Conservation (phyloP, 495 filamentous ascomycete genomes). For the Tuber melanosporum region DNA sequence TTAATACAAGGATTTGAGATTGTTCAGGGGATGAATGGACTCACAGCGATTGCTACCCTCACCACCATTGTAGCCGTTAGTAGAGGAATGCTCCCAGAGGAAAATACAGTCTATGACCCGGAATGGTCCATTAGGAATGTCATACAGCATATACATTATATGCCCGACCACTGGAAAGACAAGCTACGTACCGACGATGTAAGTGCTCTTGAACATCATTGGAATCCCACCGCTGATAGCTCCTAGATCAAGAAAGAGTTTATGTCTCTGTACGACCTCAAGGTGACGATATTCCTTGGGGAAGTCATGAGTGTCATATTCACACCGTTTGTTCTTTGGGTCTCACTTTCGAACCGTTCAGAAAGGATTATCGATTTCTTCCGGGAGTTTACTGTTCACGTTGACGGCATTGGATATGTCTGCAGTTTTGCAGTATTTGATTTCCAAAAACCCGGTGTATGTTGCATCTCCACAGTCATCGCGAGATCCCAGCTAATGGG, state of each 20-base stretch:
- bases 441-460: conserved; percentile 65
- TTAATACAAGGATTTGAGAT: conserved; percentile 88
- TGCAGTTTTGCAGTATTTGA: conserved; percentile 98
- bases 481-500: background rate
- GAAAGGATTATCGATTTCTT: conserved; percentile 97
- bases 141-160: conserved; percentile 84
- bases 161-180: conserved; percentile 78
- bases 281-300: conserved; percentile 82
- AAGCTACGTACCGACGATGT: conserved; percentile 84
- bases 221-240: conserved; percentile 6
- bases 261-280: conserved; percentile 76
- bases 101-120: conserved; percentile 84
- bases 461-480: background rate
- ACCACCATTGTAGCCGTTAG: conserved; percentile 69
- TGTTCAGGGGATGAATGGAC: conserved; percentile 69
- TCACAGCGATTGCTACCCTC: conserved; percentile 51
- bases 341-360: conserved; percentile 78
- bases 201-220: conserved; percentile 33
- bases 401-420: conserved; percentile 90
- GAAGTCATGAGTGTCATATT: conserved; percentile 87
- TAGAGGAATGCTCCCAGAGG: conserved; percentile 72
- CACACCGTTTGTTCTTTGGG: conserved; percentile 82
- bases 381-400: conserved; percentile 91
- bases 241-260: conserved; percentile 64
- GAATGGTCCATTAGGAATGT: conserved; percentile 81